These are phyloP conservation scores for Conticribra guillardii DNA, from an alignment of 108 stramenopile species.

Conservation along the genomic window DNA sequence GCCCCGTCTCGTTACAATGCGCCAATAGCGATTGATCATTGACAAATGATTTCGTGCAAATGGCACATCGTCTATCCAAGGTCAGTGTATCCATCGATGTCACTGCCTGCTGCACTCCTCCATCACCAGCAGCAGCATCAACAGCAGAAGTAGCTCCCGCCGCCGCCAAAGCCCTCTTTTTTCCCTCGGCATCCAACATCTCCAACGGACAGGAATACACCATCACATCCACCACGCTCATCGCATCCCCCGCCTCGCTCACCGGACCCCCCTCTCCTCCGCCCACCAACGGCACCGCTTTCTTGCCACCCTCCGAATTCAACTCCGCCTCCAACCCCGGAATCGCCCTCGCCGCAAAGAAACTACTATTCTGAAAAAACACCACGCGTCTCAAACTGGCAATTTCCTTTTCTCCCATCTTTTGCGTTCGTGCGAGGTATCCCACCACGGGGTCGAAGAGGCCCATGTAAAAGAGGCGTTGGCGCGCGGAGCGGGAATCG, in stretches of 20 bases:
- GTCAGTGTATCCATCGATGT: slow-evolving; percentile 31
- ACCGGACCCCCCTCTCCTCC: slow-evolving; percentile 24
- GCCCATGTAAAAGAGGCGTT: slow-evolving; percentile 48
- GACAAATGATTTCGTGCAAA: slow-evolving; percentile 52
- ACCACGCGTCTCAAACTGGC: slow-evolving; percentile 37
- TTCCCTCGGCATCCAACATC: slow-evolving; percentile 11
- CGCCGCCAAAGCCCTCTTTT: slow-evolving; percentile 2
- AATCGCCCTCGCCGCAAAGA: slow-evolving; percentile 53
- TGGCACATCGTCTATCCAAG: slow-evolving; percentile 34
- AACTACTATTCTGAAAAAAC: slow-evolving; percentile 52
- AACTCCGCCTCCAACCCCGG: slow-evolving; percentile 41
- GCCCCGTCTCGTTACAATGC: slow-evolving; percentile 58
- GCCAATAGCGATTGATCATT: slow-evolving; percentile 43
- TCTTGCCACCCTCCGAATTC: not conserved
- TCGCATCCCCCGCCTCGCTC: slow-evolving; percentile 55
- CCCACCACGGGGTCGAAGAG: slow-evolving; percentile 39
- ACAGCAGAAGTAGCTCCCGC: not conserved
- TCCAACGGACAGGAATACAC: slow-evolving; percentile 42
- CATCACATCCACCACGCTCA: slow-evolving; percentile 33
- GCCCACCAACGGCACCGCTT: slow-evolving; percentile 1
- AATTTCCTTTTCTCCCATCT: slow-evolving; percentile 23
- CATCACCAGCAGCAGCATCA: too few relatives aligned
- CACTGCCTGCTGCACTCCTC: slow-evolving; percentile 5
- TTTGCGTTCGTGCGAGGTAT: not conserved
- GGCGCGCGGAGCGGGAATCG: slow-evolving; percentile 52